Base-by-base conservation (phyloP, 176 grass and related monocot genomes). In the Metroxylon sagu region DNA sequence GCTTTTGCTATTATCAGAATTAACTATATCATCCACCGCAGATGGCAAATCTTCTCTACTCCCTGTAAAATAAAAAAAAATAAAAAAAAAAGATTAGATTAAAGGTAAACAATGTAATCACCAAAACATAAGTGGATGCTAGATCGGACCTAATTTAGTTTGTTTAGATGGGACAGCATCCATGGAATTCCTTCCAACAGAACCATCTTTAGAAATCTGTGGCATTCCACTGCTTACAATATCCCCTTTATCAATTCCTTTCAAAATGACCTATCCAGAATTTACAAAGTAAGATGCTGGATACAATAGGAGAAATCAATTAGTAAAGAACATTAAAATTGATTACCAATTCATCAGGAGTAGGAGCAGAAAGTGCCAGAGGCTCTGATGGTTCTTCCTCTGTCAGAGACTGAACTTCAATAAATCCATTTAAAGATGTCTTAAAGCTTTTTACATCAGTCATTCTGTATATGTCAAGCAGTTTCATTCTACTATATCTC, bases 241-340 rank as follows among this genome's bases (percentile, higher is more conserved):
- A 57, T 93, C 94, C 16, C 94, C 94, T 78, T 99, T 99, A 50
- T 99, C 94, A 65, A 99, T 99, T 71, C 88, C 94, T 66, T 99
- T 99, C 57, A 99, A 61, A 65, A 89, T 69, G 27, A 79, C 74
- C 94, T 98, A 65, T 35, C 53, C 55, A 29, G 67, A 16, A 79
- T 6, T 48, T 73, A 3, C 61, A 74, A 23, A 4, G 64, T 71
- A 71, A 64, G 60, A 50, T 29, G 43, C 31, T 25, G 16, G 19
- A 65, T 52, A 30, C 16, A 5, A 50, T 15, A 60, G 12, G 30
- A 65, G 3, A 29, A 49, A 50, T 49, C 15, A 29, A 16, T 14
- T n/a, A 17, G 4, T 8, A 4, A 71, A 56, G 73, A 65, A 66
- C 18, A 56, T 51, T 53, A 54, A 21, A 29, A 56, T 71, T 63